These are phyloP conservation scores for Xylariales sp. DNA, from an alignment of 2,329 filamentous ascomycete genomes.

Conservation along the genomic window DNA sequence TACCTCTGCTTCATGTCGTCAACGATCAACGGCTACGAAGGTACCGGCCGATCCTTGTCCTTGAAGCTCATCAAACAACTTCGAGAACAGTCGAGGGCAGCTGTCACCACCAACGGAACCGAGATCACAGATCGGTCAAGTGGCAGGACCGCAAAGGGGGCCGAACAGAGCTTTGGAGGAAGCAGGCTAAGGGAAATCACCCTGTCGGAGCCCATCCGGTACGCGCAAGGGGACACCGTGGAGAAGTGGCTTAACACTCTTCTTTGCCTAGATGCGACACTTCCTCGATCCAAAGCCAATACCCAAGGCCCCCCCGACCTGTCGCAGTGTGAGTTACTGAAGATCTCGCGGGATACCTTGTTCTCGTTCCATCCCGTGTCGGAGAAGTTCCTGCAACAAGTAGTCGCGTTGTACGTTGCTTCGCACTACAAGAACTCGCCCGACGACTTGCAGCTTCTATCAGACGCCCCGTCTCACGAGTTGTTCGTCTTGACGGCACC, in stretches of 20 bases:
- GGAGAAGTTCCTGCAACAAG: conserved; percentile 94
- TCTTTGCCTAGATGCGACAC: conserved; percentile 86
- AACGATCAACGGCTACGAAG: conserved; percentile 98
- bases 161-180: conserved; percentile 56
- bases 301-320: conserved; percentile 84
- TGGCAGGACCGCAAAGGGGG: conserved; percentile 64
- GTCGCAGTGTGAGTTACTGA: conserved; percentile 82
- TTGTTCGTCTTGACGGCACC: conserved; percentile 91
- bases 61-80: conserved; percentile 96
- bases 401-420: conserved; percentile 96
- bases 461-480: conserved; percentile 93
- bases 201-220: conserved; percentile 89
- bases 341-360: conserved; percentile 93
- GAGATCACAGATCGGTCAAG: conserved; percentile 74
- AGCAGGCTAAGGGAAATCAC: conserved; percentile 88
- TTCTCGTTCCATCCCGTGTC: conserved; percentile 98
- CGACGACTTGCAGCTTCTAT: conserved; percentile 63
- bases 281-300: conserved; percentile 70
- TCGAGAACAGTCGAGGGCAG: conserved; percentile 79
- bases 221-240: conserved; percentile 82
- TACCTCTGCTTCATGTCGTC: conserved; percentile 99
- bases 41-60: conserved; percentile 89
- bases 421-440: conserved; percentile 82
- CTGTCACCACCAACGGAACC: conserved; percentile 46
- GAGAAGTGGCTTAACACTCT: conserved; percentile 96